These are phyloP conservation scores for Phytophthora gonapodyides DNA, from an alignment of 352 stramenopile genomes.

Conservation along the genomic window DNA sequence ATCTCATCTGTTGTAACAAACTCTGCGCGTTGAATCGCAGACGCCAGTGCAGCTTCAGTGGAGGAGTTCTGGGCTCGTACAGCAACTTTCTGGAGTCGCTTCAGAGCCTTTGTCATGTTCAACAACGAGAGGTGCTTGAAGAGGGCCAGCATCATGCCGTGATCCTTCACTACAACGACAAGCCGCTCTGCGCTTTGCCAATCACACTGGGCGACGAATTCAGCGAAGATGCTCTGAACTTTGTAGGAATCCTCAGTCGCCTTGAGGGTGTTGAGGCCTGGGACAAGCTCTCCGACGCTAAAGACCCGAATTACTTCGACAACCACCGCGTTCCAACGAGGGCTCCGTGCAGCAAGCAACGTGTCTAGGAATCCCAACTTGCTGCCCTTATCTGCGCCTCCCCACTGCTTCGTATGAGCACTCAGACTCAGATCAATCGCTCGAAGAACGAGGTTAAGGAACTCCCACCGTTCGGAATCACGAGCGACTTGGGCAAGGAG, in stretches of 20 bases:
- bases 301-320: slow-evolving; percentile 58
- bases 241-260: slow-evolving; percentile 10
- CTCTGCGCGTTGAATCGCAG: not conserved
- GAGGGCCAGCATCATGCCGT: slow-evolving; percentile 34
- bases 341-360: slow-evolving; percentile 29
- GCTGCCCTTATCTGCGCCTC: slow-evolving; percentile 5
- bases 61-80: not conserved
- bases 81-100: slow-evolving; percentile 47
- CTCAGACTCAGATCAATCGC: slow-evolving; percentile 33
- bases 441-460: slow-evolving; percentile 50
- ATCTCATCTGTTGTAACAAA: not conserved
- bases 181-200: slow-evolving; percentile 58
- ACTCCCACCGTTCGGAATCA: slow-evolving; percentile 43
- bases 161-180: slow-evolving; percentile 25
- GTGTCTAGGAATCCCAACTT: slow-evolving; percentile 26
- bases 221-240: slow-evolving; percentile 27
- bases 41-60: not conserved
- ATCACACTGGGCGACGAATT: slow-evolving; percentile 44
- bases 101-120: slow-evolving; percentile 62
- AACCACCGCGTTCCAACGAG: slow-evolving; percentile 53
- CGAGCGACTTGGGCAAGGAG: slow-evolving; percentile 36
- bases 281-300: slow-evolving; percentile 12
- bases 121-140: slow-evolving; percentile 36
- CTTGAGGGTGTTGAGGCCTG: not conserved
- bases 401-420: slow-evolving; percentile 3